Evolutionary conservation across 2,329 filamentous ascomycete species (phyloP), one percentile per base, ranked within the genome.

Genomic region (Hypoxylon sp.): DNA sequence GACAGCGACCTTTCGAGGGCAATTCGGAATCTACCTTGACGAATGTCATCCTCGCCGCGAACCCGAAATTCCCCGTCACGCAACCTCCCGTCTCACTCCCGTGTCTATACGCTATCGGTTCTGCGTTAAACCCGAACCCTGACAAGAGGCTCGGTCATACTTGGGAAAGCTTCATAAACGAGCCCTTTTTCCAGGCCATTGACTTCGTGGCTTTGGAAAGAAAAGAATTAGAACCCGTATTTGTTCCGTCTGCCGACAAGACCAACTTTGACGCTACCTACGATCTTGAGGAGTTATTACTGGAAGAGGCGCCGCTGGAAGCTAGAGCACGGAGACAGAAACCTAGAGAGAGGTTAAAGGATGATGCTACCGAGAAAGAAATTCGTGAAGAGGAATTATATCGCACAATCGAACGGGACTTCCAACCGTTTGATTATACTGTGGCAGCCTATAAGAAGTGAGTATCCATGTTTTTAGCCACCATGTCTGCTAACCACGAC

Each of bases 201-300:
- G 91, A 98, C 77, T 99, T 99, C 72, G 89, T 88, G 13, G 90
- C 90, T 0, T 81, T 99, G 36, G 93, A 97, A 78, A 85, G 89
- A 70, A 98, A 98, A 78, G 90, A 94, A 76, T 90, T 98, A 48
- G 91, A 94, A 73, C 96, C 96, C 0, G 89, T 98, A 2, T 99
- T 99, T 78, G 88, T 92, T 19, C 96, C 96, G 0, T 97, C 95
- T 0, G 94, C 93, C 61, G 96, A 98, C 52, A 99, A 99, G 86
- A 98, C 96, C 2, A 99, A 99, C 79, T 99, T 99, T 73, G 96
- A 99, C 80, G 96, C 96, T 3, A 99, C 96, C 0, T 98, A 99
- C 77, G 96, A 99, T 79, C 82, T 99, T 55, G 96, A 99, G 78
- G 96, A 99, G 79, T 80, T 99, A 19, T 82, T 99, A 1, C 81